Evolutionary conservation across 805 yeast genomes (phyloP).

Genomic region (Tetrapisispora arboricola): DNA sequence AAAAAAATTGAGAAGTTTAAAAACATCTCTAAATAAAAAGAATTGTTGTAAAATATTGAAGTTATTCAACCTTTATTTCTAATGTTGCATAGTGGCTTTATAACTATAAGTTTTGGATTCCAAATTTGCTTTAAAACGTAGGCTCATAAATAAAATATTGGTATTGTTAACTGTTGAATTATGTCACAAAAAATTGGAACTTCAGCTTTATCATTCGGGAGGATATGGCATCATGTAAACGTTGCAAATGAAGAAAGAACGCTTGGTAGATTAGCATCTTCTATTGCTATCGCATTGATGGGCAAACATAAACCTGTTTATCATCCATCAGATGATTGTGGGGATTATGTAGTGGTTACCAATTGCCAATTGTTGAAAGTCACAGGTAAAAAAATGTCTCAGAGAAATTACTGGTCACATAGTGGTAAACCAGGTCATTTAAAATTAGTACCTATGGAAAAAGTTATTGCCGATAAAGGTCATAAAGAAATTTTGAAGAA

Average conservation of each 20-base stretch:
- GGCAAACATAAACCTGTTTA: constrained; percentile 97
- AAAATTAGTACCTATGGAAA: constrained; percentile 72
- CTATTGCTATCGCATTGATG: constrained; percentile 76
- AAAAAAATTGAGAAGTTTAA: no score
- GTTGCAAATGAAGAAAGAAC: constrained; percentile 76
- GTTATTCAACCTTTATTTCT: no score
- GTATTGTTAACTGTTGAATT: neutral
- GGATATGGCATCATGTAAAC: constrained; percentile 95
- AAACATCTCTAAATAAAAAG: no score
- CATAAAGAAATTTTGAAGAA: constrained; percentile 73
- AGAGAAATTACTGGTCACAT: constrained; percentile 83
- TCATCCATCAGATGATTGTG: constrained; percentile 72
- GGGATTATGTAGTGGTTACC: constrained; percentile 95
- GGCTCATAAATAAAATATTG: no score
- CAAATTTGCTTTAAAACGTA: no score
- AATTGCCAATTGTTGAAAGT: constrained; percentile 73
- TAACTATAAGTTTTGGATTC: no score
- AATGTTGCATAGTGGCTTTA: no score
- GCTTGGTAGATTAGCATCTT: constrained; percentile 83
- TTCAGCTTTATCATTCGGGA: constrained; percentile 66
- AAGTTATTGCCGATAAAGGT: constrained; percentile 67
- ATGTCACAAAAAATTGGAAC: constrained; percentile 32
- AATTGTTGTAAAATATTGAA: no score
- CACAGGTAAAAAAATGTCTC: constrained; percentile 76
- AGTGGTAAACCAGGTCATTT: constrained; percentile 84